Evolutionary conservation across 2,329 filamentous ascomycete genomes (phyloP).

Genomic region (Thelonectria rubi): DNA sequence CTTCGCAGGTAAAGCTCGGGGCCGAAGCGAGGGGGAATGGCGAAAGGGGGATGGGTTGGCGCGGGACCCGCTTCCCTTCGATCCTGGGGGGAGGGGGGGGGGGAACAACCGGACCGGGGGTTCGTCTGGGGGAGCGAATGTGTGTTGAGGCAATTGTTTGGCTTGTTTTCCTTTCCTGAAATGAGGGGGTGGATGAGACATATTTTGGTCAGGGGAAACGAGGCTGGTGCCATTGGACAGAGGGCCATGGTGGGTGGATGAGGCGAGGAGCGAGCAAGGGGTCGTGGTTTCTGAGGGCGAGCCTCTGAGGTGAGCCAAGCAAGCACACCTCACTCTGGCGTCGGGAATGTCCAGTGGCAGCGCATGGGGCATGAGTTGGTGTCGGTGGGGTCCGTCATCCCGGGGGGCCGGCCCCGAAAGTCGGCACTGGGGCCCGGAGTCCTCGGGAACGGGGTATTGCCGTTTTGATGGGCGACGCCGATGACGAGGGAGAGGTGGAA

Average conservation of each 20-base stretch:
- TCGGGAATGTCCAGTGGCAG: conserved; percentile 6
- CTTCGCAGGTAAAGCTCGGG: conserved; percentile 35
- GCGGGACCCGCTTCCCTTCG: no score
- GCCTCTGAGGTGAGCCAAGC: not conserved
- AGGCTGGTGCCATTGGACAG: conserved; percentile 27
- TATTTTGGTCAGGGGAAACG: conserved; percentile 33
- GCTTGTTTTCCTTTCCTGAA: not conserved
- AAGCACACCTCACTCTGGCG: conserved; percentile 5
- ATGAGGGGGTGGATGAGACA: conserved; percentile 35
- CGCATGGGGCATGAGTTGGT: conserved; percentile 22
- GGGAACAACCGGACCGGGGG: conserved; percentile 21
- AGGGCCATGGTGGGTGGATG: conserved; percentile 23
- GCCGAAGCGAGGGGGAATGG: conserved; percentile 33
- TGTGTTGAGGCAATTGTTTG: conserved; percentile 23
- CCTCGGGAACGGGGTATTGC: conserved; percentile 18
- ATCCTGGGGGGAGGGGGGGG: not conserved
- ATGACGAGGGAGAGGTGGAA: not conserved
- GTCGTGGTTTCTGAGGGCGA: not conserved
- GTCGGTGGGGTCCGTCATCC: conserved; percentile 23
- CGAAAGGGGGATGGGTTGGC: no score
- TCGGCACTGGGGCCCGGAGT: conserved; percentile 26
- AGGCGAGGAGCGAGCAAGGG: conserved; percentile 22
- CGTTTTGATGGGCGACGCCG: conserved; percentile 3
- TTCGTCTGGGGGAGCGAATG: conserved; percentile 20
- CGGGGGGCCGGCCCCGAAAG: conserved; percentile 33